Evolutionary conservation across 2,329 filamentous ascomycete genomes (phyloP).

Genomic region (Alternaria conjuncta): DNA sequence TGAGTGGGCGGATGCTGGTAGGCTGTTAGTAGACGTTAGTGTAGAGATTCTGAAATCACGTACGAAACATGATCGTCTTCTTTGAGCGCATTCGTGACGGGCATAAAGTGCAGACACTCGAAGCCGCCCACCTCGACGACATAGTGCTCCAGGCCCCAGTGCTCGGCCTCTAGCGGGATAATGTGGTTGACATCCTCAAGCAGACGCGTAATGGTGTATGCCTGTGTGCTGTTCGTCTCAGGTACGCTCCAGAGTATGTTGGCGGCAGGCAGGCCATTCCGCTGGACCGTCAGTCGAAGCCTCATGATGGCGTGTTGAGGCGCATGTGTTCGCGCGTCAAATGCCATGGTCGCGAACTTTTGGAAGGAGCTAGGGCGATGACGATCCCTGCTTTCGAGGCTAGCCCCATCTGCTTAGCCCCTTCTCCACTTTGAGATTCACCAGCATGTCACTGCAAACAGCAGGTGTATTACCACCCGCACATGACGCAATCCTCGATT

Average conservation of each 20-base stretch:
- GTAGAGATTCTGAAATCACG: conserved; percentile 39
- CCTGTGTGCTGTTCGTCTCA: conserved; percentile 37
- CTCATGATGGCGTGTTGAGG: conserved; percentile 37
- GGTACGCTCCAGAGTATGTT: conserved; percentile 49
- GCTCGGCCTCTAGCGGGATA: conserved; percentile 77
- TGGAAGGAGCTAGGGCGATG: conserved; percentile 6
- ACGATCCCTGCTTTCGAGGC: background rate
- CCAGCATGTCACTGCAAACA: background rate
- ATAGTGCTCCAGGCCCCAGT: conserved; percentile 93
- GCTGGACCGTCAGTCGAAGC: conserved; percentile 46
- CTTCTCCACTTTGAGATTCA: background rate
- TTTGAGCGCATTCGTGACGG: conserved; percentile 71
- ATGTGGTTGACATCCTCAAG: conserved; percentile 80
- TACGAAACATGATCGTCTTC: conserved; percentile 86
- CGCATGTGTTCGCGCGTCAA: conserved; percentile 4
- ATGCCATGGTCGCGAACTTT: conserved; percentile 7
- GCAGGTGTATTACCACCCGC: background rate
- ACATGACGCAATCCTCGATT: conserved; percentile 4
- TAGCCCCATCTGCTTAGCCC: background rate
- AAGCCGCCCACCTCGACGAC: conserved; percentile 78
- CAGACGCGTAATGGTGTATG: conserved; percentile 73
- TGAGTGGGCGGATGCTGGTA: conserved; percentile 76
- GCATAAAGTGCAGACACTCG: conserved; percentile 87
- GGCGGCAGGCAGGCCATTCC: conserved; percentile 44
- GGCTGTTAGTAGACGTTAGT: conserved; percentile 2